phyloP scores from a whole-genome alignment of 495 filamentous ascomycete genomes.

The Ramalina peruviana region DNA sequence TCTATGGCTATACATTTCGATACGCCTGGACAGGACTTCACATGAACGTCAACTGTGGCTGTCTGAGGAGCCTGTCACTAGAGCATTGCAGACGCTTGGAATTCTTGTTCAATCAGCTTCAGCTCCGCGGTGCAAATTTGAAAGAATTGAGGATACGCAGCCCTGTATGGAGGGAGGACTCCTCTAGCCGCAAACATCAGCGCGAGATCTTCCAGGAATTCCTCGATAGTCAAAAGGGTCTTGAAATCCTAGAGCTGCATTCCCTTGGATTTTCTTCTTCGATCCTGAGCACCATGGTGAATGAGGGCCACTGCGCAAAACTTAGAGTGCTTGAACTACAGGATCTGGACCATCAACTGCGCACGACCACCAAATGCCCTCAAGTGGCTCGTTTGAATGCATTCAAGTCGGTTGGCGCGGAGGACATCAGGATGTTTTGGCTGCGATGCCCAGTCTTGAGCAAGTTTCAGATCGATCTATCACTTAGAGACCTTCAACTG shows the following conservation, averaged over 20 bases:
- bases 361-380: background rate
- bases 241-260: background rate
- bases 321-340: background rate
- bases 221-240: background rate
- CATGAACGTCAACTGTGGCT: background rate
- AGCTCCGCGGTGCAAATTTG: background rate
- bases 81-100: background rate
- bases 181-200: background rate
- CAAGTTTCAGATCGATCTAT: background rate
- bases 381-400: background rate
- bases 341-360: background rate
- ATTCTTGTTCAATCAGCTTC: background rate
- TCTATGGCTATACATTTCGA: background rate
- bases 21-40: background rate
- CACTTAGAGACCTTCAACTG: too few relatives aligned
- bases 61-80: background rate
- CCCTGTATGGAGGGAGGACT: background rate
- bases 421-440: background rate
- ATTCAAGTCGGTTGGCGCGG: background rate
- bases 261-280: background rate
- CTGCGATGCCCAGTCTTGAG: background rate
- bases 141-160: background rate
- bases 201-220: background rate
- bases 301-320: background rate
- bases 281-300: background rate